Conservation (phyloP, 768 basidiomycete species). For the Russula virescens region DNA sequence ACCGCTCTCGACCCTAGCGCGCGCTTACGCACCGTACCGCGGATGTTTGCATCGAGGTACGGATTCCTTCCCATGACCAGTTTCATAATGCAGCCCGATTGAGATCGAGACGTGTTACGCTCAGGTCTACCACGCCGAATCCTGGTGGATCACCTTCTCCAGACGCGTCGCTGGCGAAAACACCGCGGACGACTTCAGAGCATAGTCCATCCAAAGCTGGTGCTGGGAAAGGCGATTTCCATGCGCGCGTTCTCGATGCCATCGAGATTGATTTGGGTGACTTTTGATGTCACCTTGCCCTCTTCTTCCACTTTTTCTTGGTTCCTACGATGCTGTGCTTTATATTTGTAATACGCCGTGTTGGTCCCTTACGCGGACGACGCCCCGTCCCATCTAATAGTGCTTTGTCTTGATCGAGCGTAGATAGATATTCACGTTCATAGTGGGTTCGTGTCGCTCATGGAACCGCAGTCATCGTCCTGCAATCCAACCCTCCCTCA, state of each 20-base stretch:
- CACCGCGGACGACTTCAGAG: conserved; percentile 25
- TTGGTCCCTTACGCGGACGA: not conserved
- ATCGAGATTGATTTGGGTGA: conserved; percentile 77
- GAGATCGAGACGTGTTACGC: not conserved
- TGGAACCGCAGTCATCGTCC: not conserved
- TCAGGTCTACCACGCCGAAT: conserved; percentile 40
- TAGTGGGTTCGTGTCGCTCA: conserved; percentile 10
- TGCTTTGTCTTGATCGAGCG: not conserved
- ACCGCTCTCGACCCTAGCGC: conserved; percentile 51
- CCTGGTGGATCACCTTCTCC: conserved; percentile 30
- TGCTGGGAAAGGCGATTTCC: conserved; percentile 42
- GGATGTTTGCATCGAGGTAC: conserved; percentile 61
- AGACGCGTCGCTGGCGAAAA: conserved; percentile 33
- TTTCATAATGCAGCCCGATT: not conserved
- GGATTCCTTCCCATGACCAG: conserved; percentile 23
- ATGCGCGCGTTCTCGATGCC: conserved; percentile 53
- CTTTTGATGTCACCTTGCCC: conserved; percentile 38
- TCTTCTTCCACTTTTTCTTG: not conserved
- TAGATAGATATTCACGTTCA: conserved; percentile 14
- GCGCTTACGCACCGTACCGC: conserved; percentile 58
- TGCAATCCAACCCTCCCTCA: conserved; percentile 1
- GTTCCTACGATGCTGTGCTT: conserved; percentile 1
- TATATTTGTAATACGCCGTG: not conserved
- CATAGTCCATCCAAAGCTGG: conserved; percentile 27
- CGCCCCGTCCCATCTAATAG: not conserved